Evolutionary conservation across 345 rosid genomes (phyloP).

Genomic region (Limnanthes douglasii): DNA sequence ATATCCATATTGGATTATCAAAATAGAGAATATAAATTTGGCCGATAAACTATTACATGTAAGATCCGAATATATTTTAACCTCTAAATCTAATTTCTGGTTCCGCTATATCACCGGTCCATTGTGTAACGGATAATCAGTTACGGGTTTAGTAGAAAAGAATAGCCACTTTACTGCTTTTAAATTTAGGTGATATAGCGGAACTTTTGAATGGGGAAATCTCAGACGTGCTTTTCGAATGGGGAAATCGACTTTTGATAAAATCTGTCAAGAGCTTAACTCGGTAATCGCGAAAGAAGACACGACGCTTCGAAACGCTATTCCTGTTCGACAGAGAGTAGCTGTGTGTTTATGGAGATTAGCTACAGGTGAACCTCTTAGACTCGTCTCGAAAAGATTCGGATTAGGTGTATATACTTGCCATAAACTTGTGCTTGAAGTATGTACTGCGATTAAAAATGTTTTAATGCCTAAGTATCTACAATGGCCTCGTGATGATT

Average conservation of each 20-base stretch:
- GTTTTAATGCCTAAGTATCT: constrained; percentile 68
- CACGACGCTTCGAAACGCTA: constrained; percentile 70
- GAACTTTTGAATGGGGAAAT: too few relatives aligned
- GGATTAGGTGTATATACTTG: constrained; percentile 79
- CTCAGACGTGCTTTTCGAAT: constrained; percentile 73
- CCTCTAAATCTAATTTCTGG: too few relatives aligned
- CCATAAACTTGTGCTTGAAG: constrained; percentile 65
- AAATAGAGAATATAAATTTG: too few relatives aligned
- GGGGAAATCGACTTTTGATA: constrained; percentile 67
- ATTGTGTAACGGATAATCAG: too few relatives aligned
- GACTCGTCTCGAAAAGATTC: constrained; percentile 58
- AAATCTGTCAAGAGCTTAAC: constrained; percentile 65
- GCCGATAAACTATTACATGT: too few relatives aligned
- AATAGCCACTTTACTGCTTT: too few relatives aligned
- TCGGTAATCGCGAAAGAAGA: constrained; percentile 81
- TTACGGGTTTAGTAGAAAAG: too few relatives aligned
- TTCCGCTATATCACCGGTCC: too few relatives aligned
- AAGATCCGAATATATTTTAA: too few relatives aligned
- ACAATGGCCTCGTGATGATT: constrained; percentile 65
- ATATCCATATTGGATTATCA: too few relatives aligned
- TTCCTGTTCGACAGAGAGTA: constrained; percentile 84
- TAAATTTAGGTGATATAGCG: too few relatives aligned
- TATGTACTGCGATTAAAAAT: constrained; percentile 54
- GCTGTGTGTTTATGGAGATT: constrained; percentile 92
- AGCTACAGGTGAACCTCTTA: constrained; percentile 66